Evolutionary conservation across 2,329 filamentous ascomycete species (phyloP), one percentile per base, ranked within the genome.

Genomic region (Colletotrichum salicis): DNA sequence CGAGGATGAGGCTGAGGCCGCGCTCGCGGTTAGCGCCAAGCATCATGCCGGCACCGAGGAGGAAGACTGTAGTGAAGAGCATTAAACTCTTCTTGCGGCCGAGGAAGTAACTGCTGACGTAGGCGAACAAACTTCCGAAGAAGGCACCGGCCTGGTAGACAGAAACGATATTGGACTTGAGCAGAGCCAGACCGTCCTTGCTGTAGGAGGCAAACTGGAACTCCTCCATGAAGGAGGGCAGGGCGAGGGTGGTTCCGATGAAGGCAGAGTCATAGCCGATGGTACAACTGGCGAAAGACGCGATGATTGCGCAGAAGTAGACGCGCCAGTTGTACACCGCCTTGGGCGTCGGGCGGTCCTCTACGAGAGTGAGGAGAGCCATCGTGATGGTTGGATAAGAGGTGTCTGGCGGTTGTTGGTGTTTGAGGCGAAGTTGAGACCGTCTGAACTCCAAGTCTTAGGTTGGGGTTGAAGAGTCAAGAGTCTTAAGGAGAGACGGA

Each of bases 141-240:
- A 96, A 95, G 71, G 93, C 93, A 71, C 93, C 93, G 11, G 93
- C 94, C 81, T 96, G 94, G 83, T 94, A 95, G 65, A 92, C 89
- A 31, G 92, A 94, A 63, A 95, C 93, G 73, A 95, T 94, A 80
- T 95, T 96, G 76, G 91, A 85, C 77, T 90, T 91, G 59, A 93
- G 83, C 4, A 93, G 81, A 35, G 90, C 87, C 31, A 90, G 82
- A n/a, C 88, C 78, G 3, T 76, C 67, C 0, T 79, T 65, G 5
- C 78, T 80, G 82, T 91, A 88, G 2, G 81, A 77, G 2, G 80
- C 83, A 76, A 95, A 91, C 15, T 84, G 76, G 79, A 96, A 96
- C 78, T 95, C 93, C 1, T 84, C 77, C 56, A 84, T 85, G 81
- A 95, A 95, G 0, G 92, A 92, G 0, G 88, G 85, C 35, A 96